phyloP scores from a whole-genome alignment of 306 rosid genomes.

The Medicago ruthenica region DNA sequence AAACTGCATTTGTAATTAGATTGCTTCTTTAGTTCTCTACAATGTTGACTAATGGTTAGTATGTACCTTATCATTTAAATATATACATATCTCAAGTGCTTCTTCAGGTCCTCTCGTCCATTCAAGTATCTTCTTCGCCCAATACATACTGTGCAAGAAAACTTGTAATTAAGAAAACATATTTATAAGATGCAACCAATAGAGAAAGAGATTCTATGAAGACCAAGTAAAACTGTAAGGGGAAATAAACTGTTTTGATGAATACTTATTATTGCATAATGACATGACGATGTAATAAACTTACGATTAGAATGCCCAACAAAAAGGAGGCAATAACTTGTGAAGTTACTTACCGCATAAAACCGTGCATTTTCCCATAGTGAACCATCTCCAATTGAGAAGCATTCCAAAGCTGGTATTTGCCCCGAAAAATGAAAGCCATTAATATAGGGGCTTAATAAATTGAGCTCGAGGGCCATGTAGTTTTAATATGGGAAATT shows the following conservation, averaged over 20 bases:
- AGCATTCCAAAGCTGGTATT: conserved; percentile 94
- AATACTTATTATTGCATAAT: conserved; percentile 9
- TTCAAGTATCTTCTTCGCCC: conserved; percentile 98
- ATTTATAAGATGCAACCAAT: background rate
- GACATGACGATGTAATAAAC: conserved; percentile 6
- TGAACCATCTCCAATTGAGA: conserved; percentile 94
- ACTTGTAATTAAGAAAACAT: conserved; percentile 17
- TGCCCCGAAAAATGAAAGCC: conserved; percentile 23
- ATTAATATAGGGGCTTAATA: conserved; percentile 8
- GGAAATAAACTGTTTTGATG: background rate
- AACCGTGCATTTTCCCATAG: conserved; percentile 97
- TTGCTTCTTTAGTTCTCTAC: conserved; percentile 10
- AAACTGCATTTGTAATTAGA: background rate
- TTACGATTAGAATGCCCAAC: background rate
- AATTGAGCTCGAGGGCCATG: conserved; percentile 3
- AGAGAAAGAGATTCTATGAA: conserved; percentile 12
- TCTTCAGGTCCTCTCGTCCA: conserved; percentile 98
- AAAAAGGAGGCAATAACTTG: conserved; percentile 11
- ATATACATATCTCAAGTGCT: conserved; percentile 81
- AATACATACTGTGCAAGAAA: conserved; percentile 74
- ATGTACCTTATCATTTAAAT: conserved; percentile 80
- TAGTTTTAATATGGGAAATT: conserved; percentile 8
- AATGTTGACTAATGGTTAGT: background rate
- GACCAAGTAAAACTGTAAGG: conserved; percentile 2
- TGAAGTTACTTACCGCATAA: conserved; percentile 72